These are phyloP conservation scores for Colletotrichum zoysiae DNA, from an alignment of 2,329 filamentous ascomycete species.

Conservation along the genomic window DNA sequence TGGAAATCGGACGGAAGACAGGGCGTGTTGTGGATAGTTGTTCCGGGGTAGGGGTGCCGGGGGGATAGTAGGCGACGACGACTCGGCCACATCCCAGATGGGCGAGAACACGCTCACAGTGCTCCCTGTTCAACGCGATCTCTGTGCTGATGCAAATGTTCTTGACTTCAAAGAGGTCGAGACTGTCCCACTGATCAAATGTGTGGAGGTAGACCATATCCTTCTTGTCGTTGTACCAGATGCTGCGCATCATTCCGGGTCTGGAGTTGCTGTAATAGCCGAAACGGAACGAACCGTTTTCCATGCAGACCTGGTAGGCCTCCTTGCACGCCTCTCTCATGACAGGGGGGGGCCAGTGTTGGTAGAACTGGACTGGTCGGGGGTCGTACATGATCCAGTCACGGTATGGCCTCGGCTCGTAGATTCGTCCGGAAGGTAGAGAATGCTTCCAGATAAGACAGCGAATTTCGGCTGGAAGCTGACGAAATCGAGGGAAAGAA, in stretches of 20 bases:
- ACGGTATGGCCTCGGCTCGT: not conserved
- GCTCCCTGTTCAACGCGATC: not conserved
- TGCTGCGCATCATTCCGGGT: not conserved
- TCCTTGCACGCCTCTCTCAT: not conserved
- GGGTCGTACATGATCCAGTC: not conserved
- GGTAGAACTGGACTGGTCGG: not conserved
- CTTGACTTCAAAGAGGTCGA: not conserved
- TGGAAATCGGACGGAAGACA: not conserved
- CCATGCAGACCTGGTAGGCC: not conserved
- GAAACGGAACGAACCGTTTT: not conserved
- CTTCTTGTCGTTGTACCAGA: constrained; percentile 7
- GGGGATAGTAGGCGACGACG: not conserved
- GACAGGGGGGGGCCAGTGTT: not conserved
- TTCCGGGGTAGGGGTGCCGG: not conserved
- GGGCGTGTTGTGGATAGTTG: not conserved
- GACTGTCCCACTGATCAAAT: not conserved
- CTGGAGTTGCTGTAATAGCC: not conserved
- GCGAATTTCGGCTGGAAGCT: not conserved
- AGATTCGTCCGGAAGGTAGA: constrained; percentile 1
- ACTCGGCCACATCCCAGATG: not conserved
- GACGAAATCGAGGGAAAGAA: not conserved
- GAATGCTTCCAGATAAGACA: not conserved
- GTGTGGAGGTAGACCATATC: not conserved
- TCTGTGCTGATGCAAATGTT: not conserved
- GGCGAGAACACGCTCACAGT: not conserved